These are phyloP conservation scores for Macrophomina pseudophaseolina DNA, from an alignment of 2,329 filamentous ascomycete genomes.

Conservation along the genomic window DNA sequence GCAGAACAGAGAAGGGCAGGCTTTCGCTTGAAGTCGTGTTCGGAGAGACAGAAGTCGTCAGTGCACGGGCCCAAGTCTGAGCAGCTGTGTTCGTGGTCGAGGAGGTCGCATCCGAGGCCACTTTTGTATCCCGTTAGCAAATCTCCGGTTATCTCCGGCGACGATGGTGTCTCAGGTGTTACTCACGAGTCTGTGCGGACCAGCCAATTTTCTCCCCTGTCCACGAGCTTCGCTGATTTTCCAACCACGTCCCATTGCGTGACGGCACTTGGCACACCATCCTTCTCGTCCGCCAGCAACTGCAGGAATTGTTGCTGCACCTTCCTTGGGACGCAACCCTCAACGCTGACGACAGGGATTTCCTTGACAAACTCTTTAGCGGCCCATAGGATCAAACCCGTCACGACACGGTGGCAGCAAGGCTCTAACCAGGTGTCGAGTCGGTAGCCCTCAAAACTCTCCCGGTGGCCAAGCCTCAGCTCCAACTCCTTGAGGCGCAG, in stretches of 20 bases:
- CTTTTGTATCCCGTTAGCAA: background rate
- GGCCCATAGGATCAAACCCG: constrained; percentile 12
- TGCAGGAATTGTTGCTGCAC: constrained; percentile 17
- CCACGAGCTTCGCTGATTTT: constrained; percentile 1
- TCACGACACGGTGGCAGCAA: constrained; percentile 23
- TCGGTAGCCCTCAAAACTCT: constrained; percentile 5
- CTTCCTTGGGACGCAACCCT: constrained; percentile 15
- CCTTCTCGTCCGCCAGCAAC: constrained; percentile 12
- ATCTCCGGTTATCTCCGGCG: too few relatives aligned
- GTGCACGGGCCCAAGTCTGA: constrained; percentile 16
- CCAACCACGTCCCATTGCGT: constrained; percentile 24
- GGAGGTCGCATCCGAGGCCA: constrained; percentile 17
- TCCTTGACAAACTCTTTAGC: constrained; percentile 18
- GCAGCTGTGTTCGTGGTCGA: constrained; percentile 21
- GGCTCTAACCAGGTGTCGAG: constrained; percentile 11
- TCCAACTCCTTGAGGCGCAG: constrained; percentile 11
- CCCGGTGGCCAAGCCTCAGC: constrained; percentile 18
- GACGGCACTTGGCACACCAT: background rate
- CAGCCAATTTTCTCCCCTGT: constrained; percentile 16
- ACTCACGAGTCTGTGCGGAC: constrained; percentile 21
- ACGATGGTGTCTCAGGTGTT: background rate
- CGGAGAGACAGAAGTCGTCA: constrained; percentile 21
- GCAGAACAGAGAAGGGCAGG: background rate
- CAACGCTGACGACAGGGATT: background rate
- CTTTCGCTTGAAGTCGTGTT: constrained; percentile 13